phyloP scores from a whole-genome alignment of 2,329 filamentous ascomycete species.

The Trichoderma sp. region DNA sequence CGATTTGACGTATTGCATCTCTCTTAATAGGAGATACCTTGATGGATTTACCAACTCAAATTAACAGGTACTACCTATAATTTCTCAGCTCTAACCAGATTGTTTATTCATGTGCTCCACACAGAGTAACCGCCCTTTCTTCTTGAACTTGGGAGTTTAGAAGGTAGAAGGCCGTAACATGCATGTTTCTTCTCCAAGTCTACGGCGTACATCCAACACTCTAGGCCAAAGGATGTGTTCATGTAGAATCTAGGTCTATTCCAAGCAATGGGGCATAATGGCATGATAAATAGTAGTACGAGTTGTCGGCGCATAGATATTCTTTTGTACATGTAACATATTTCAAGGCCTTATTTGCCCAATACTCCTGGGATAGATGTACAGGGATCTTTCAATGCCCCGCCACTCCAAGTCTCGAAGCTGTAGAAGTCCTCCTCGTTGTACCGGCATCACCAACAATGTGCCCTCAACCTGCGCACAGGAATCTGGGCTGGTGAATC shows the following conservation, averaged over 20 bases:
- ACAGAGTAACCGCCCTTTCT: neutral
- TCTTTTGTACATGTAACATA: neutral
- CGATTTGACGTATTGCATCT: neutral
- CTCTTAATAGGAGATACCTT: neutral
- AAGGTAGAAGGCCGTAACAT: neutral
- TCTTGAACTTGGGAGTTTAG: neutral
- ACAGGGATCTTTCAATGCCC: constrained; percentile 5
- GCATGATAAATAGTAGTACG: neutral
- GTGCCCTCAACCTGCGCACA: neutral
- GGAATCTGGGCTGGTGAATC: neutral
- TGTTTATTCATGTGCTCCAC: neutral
- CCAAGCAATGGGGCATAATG: neutral
- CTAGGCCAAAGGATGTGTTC: neutral
- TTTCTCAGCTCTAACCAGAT: neutral
- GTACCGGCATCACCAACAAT: neutral
- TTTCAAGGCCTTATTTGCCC: neutral
- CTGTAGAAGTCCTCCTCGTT: neutral
- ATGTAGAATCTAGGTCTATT: neutral
- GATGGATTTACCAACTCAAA: neutral
- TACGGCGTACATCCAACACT: neutral
- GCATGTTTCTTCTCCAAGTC: neutral
- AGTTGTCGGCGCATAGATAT: neutral
- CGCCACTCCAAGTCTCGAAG: neutral
- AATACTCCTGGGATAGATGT: neutral
- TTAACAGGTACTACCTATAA: neutral